Conservation (phyloP, 306 rosid species). For the barrel medic (Medicago truncatula) region DNA sequence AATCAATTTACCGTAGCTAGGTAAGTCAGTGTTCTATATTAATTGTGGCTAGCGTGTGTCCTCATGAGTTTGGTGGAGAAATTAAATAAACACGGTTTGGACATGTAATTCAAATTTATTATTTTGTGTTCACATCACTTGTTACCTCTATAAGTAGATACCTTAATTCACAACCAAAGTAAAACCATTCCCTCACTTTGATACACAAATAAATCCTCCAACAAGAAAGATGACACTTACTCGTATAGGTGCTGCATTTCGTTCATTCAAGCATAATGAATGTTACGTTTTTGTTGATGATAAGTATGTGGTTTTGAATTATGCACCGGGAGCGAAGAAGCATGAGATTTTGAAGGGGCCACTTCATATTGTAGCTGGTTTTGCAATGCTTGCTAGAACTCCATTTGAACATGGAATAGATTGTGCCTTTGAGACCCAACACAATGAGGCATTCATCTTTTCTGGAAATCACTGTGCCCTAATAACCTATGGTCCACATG, state of each 20-base stretch:
- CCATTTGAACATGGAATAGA: constrained; percentile 7
- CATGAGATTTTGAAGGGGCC: background rate
- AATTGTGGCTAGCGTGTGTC: too few species aligned
- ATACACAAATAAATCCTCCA: too few species aligned
- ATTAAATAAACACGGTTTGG: too few species aligned
- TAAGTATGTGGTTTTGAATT: background rate
- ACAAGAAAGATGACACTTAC: background rate
- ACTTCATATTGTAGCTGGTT: background rate
- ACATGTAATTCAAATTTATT: too few species aligned
- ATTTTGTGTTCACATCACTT: too few species aligned
- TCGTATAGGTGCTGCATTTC: background rate
- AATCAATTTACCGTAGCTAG: too few species aligned
- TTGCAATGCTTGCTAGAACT: background rate
- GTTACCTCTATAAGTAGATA: too few species aligned
- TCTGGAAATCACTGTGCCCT: background rate
- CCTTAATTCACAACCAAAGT: too few species aligned
- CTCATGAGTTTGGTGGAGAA: too few species aligned
- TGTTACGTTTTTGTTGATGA: background rate
- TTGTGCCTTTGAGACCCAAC: background rate
- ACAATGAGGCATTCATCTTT: background rate
- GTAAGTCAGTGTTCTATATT: too few species aligned
- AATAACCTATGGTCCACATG: background rate
- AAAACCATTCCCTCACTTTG: too few species aligned
- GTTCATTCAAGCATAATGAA: background rate
- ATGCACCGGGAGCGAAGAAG: background rate